phyloP scores from a whole-genome alignment of 331 rosid species.

The Pyracantha coccinea region DNA sequence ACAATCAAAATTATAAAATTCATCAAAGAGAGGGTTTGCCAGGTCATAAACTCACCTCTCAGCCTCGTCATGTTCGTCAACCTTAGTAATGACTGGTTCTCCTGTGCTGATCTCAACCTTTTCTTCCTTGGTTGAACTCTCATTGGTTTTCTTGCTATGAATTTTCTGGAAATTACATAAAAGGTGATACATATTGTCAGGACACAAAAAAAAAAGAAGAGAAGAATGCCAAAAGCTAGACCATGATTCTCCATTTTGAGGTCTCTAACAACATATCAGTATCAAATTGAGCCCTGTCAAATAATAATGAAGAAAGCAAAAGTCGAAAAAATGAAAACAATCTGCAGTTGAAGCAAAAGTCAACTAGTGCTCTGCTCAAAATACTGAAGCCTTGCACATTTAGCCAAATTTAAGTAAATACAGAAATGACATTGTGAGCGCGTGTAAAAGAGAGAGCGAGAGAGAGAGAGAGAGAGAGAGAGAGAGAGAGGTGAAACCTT shows the following conservation, averaged over 20 bases:
- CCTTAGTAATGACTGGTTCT: slow-evolving; percentile 15
- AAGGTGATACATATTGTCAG: neutral
- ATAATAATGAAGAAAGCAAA: neutral
- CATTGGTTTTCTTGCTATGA: slow-evolving; percentile 28
- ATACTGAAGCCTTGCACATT: neutral
- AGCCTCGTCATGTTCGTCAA: slow-evolving; percentile 13
- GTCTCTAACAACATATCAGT: neutral
- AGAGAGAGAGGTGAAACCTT: slow-evolving; percentile 30
- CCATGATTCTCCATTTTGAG: neutral
- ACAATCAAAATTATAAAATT: neutral
- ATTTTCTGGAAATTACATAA: slow-evolving; percentile 35
- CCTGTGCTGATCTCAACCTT: slow-evolving; percentile 4
- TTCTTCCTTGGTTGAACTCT: slow-evolving; percentile 19
- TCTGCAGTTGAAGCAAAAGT: neutral
- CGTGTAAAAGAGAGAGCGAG: neutral
- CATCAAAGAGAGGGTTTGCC: neutral
- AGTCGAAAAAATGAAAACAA: neutral
- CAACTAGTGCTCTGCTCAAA: neutral
- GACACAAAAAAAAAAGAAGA: neutral
- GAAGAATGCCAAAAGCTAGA: neutral
- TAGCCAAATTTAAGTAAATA: neutral
- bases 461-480: neutral
- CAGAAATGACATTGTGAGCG: neutral
- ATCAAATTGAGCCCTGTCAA: neutral
- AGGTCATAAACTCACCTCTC: slow-evolving; percentile 31